Evolutionary conservation across 805 yeast genomes (phyloP), one percentile per base, ranked within the genome.

Genomic region (Saturnispora ahearnii): DNA sequence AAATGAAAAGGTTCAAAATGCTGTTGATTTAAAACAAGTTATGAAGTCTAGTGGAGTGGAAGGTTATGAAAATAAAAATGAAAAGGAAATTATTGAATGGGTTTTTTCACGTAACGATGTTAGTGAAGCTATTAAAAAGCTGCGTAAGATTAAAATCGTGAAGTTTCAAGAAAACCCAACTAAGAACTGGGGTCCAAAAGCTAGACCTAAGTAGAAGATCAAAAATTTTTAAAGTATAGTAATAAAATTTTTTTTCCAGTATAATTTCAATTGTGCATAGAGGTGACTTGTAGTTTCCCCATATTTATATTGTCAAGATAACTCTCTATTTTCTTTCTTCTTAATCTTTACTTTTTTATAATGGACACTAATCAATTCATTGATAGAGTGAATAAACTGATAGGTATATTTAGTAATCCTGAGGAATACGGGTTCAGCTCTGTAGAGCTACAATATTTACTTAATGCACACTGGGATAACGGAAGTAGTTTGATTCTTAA

Each of bases 151-250:
- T 51, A 88, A 88, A 66, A 78, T 91, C 62, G 88, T 88, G 12
- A 74, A 96, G 59, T 91, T 76, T 66, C 99, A 90, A 63, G 89
- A 82, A 61, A 91, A 90, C 61, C 99, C 99, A 13, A 77, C 88
- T 1, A 87, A 86, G 63, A 83, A 87, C 63, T 93, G 99, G 99
- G 99, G 99, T 1, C 99, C 62, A 13, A 58, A 57, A 40, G 80
- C 96, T 3, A 81, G 84, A 60, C 95, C 95, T 21, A 66, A 66
- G 41, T 62, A 53, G 18, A 18, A 18, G n/a, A n/a, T n/a, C 18
- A 18, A 18, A 18, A 18, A 18, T 18, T 18, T 18, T 18, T 18
- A 18, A 18, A 18, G 18, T 18, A 18, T 2, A 18, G 18, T 18
- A 18, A 18, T 18, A 2, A 18, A 18, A 18, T 18, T 36, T 36